These are phyloP conservation scores for Massarina eburnea DNA, from an alignment of 2,329 filamentous ascomycete species.

Conservation along the genomic window DNA sequence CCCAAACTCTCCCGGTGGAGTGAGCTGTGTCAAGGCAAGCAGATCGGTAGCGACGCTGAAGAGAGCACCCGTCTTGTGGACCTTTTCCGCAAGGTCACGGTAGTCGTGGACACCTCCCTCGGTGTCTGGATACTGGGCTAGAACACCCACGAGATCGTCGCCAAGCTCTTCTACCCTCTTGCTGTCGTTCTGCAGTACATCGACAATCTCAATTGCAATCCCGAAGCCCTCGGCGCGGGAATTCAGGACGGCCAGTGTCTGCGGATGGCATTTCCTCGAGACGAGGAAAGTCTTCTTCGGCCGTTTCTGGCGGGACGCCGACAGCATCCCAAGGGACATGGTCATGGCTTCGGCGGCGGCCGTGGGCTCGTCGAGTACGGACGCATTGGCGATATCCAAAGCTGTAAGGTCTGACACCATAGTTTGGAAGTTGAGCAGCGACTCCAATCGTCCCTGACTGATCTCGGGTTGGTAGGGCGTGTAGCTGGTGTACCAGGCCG, in stretches of 20 bases:
- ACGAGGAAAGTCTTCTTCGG: constrained; percentile 81
- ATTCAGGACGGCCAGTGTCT: constrained; percentile 80
- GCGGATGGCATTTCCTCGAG: constrained; percentile 78
- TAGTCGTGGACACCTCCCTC: constrained; percentile 79
- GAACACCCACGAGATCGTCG: constrained; percentile 80
- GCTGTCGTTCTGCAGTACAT: constrained; percentile 67
- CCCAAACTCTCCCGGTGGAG: constrained; percentile 89
- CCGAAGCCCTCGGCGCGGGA: constrained; percentile 91
- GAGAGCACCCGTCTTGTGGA: constrained; percentile 76
- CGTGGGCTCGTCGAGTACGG: constrained; percentile 85
- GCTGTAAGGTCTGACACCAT: constrained; percentile 86
- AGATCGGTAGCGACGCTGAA: constrained; percentile 89
- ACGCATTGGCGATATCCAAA: constrained; percentile 86
- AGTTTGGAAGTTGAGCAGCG: constrained; percentile 93
- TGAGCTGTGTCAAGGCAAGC: constrained; percentile 81
- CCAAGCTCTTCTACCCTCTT: constrained; percentile 72
- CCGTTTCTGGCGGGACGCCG: constrained; percentile 70
- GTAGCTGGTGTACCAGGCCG: constrained; percentile 97
- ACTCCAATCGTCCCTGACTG: constrained; percentile 90
- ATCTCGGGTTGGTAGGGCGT: constrained; percentile 97
- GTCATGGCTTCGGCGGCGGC: constrained; percentile 97
- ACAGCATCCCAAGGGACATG: constrained; percentile 76
- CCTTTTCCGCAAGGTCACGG: constrained; percentile 69
- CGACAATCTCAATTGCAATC: constrained; percentile 72
- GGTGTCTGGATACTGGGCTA: constrained; percentile 95